Percentiles rank a stretch among this genome's conserved stretches.
Conservation (phyloP, 1,139 yeast genomes). For the Debaryomyces fabryi region DNA sequence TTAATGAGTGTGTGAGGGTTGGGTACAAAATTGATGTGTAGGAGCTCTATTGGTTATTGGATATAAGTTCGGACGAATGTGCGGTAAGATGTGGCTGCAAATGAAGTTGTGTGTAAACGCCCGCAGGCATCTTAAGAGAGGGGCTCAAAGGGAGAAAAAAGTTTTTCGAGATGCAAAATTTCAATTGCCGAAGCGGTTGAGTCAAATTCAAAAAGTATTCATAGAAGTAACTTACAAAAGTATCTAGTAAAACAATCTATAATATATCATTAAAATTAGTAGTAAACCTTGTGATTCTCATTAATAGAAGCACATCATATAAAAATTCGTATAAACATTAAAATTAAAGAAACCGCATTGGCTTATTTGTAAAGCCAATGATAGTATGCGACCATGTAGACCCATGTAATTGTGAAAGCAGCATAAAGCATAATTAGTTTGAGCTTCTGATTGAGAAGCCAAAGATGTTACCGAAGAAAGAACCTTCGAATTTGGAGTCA, state of each 20-base stretch:
- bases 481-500: slow-evolving; percentile 48
- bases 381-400: neutral
- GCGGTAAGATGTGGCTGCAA: slow-evolving; percentile 6
- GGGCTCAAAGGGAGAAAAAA: neutral
- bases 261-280: slow-evolving; percentile 3
- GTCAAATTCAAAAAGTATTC: neutral
- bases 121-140: neutral
- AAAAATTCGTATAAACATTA: slow-evolving; percentile 4
- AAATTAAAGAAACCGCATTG: neutral
- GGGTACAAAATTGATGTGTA: slow-evolving; percentile 4
- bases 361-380: neutral
- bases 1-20: slow-evolving; percentile 30
- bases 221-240: neutral
- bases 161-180: slow-evolving; percentile 1
- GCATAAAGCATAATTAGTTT: slow-evolving; percentile 7
- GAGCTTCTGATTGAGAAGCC: slow-evolving; percentile 32
- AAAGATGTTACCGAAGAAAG: slow-evolving; percentile 47
- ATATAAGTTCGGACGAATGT: neutral
- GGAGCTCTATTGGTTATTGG: neutral
- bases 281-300: neutral
- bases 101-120: neutral
- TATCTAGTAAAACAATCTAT: slow-evolving; percentile 2
- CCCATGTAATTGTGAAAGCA: neutral
- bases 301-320: slow-evolving; percentile 1
- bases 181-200: neutral